Conservation (phyloP, 495 filamentous ascomycete species). For the Neurospora terricola region DNA sequence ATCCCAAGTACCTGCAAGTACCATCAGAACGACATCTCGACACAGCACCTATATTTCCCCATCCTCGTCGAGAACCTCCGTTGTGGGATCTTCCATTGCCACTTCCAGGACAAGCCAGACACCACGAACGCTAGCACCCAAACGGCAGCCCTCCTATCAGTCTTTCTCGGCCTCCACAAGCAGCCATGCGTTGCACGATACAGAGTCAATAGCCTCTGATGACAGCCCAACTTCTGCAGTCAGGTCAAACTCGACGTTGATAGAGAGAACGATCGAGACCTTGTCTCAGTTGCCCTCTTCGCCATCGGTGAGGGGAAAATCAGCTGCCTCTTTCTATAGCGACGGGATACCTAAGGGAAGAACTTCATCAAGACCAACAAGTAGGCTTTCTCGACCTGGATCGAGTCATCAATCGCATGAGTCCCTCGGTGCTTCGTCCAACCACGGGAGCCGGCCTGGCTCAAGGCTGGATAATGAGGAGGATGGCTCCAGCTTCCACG, state of each 20-base stretch:
- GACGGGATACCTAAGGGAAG: constrained; percentile 7
- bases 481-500: constrained; percentile 17
- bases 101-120: background rate
- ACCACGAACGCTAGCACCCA: background rate
- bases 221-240: background rate
- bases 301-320: constrained; percentile 30
- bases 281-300: constrained; percentile 37
- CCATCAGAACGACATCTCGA: background rate
- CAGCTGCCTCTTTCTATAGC: constrained; percentile 28
- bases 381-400: constrained; percentile 28
- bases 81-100: background rate
- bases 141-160: background rate
- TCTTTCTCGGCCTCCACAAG: background rate
- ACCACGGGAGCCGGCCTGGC: constrained; percentile 27
- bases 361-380: constrained; percentile 27
- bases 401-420: constrained; percentile 36
- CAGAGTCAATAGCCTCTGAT: background rate
- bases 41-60: background rate
- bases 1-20: background rate
- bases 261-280: constrained; percentile 39
- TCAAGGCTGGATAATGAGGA: constrained; percentile 30
- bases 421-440: constrained; percentile 20
- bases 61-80: background rate
- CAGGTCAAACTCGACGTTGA: background rate
- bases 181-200: background rate